These are phyloP conservation scores for Pholiota molesta DNA, from an alignment of 768 basidiomycete genomes.

Conservation along the genomic window DNA sequence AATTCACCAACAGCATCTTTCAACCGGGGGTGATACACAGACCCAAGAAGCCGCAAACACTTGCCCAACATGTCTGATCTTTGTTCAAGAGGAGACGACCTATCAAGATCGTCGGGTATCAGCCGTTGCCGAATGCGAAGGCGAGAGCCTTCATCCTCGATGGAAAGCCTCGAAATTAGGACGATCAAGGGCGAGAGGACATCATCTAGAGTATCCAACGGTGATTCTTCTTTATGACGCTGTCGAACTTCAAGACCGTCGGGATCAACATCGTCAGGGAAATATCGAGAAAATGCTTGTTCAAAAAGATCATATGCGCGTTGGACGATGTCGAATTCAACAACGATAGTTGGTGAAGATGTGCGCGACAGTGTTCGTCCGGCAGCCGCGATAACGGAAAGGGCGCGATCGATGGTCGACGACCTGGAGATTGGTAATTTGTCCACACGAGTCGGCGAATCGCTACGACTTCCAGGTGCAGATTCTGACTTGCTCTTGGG, in stretches of 20 bases:
- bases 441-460: constrained; percentile 37
- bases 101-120: constrained; percentile 79
- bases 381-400: constrained; percentile 55
- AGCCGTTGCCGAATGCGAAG: constrained; percentile 65
- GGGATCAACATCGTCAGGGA: constrained; percentile 64
- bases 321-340: constrained; percentile 53
- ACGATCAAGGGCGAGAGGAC: constrained; percentile 75
- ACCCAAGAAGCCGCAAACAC: constrained; percentile 74
- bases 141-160: constrained; percentile 62
- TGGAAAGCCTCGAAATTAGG: constrained; percentile 71
- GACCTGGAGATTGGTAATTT: constrained; percentile 36
- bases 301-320: constrained; percentile 74
- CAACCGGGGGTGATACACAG: constrained; percentile 71
- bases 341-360: constrained; percentile 38
- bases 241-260: constrained; percentile 67
- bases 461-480: constrained; percentile 38
- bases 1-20: constrained; percentile 86
- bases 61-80: constrained; percentile 78
- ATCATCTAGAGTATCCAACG: constrained; percentile 69
- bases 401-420: constrained; percentile 60
- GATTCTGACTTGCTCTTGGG: constrained; percentile 39
- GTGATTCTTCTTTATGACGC: constrained; percentile 46
- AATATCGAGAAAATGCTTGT: constrained; percentile 56
- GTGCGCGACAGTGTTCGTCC: constrained; percentile 57
- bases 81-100: constrained; percentile 72